phyloP scores from a whole-genome alignment of 2,329 filamentous ascomycete genomes.

The Amylocarpus encephaloides region DNA sequence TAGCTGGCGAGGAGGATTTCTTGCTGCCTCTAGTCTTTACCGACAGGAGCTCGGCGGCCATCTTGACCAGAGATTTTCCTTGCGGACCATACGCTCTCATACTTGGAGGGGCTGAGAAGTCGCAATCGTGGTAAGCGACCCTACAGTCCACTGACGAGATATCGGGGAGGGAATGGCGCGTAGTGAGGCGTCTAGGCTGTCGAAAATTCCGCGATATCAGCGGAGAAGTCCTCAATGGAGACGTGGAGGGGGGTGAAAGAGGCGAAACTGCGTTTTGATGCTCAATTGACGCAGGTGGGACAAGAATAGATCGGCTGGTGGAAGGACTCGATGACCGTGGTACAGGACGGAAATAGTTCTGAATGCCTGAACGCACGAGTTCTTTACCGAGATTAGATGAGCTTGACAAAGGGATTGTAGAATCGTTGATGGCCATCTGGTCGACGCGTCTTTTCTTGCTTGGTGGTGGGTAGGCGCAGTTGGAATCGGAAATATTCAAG shows the following conservation, averaged over 20 bases:
- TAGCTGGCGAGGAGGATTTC: too few species aligned
- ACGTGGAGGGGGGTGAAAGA: constrained; percentile 12
- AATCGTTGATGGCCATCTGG: background rate
- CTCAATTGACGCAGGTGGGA: constrained; percentile 13
- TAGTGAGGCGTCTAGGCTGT: background rate
- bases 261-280: constrained; percentile 1
- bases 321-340: constrained; percentile 14
- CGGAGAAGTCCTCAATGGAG: background rate
- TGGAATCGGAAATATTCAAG: background rate
- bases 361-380: constrained; percentile 18
- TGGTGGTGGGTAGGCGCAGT: background rate
- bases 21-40: too few species aligned
- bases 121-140: too few species aligned
- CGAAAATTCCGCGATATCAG: too few species aligned
- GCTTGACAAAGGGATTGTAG: background rate
- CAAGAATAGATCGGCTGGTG: constrained; percentile 3
- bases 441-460: background rate
- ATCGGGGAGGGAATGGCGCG: background rate
- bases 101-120: too few species aligned
- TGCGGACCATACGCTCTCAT: too few species aligned
- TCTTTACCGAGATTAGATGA: constrained; percentile 6
- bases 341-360: constrained; percentile 25
- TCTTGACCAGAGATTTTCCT: background rate
- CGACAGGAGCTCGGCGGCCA: too few species aligned
- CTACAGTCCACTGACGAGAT: too few species aligned